Evolutionary conservation across 129 eudicot species (phyloP), one percentile per base, ranked within the genome.

Genomic region (Pseudognaphalium luteoalbum): DNA sequence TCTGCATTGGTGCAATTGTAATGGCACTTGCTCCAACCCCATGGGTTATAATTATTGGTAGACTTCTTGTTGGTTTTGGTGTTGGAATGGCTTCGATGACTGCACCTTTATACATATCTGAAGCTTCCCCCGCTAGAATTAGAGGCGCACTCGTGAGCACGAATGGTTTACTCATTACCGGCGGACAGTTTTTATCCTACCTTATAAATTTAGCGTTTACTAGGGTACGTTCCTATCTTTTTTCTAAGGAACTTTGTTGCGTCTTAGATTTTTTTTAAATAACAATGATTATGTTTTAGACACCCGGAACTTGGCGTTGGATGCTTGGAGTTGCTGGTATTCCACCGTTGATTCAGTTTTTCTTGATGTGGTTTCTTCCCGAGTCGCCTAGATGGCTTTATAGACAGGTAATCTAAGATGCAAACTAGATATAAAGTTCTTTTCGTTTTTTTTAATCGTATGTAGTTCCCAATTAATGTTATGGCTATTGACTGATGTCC

Each of bases 321-420:
- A 91, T 91, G 97, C 89, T 91, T 14, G 93, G 93, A 39, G 86
- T 91, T 25, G 97, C 93, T n/a, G 91, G 86, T 63, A 61, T 91
- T 78, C 93, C 93, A 12, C 88, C 91, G 3, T 6, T 84, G 19
- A 62, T 91, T 41, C 97, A 88, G 74, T 85, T 91, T 78, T 0
- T 86, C 50, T 70, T 91, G 54, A 88, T 88, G 97, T 56, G 87
- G 67, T 84, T 76, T 4, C 87, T 91, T 68, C 97, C 93, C 3
- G 93, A 91, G 81, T 91, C 97, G 72, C 97, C 97, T 19, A 82
- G 93, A 81, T 91, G 96, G 96, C 83, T 90, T 20, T 84, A 90
- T 70, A 75, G 89, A 52, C 77, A 90, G 84, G 96, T 90, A 82
- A 47, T 0, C 33, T 29, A 4, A 6, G 16, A n/a, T 35, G 34